Conservation (phyloP, 1,284 basidiomycete genomes). For the Ceratobasidium sp. region DNA sequence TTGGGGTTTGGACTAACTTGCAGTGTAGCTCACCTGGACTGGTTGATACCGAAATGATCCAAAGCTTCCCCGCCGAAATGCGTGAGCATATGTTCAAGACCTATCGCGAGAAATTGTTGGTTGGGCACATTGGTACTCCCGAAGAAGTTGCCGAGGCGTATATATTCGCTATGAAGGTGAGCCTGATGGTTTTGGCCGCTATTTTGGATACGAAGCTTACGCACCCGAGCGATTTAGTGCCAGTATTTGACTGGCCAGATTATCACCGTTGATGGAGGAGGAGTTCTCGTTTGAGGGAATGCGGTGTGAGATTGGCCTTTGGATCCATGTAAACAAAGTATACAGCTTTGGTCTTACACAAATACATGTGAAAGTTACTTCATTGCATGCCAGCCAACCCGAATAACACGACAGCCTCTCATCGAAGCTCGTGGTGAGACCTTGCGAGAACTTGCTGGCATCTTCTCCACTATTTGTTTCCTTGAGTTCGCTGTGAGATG, state of each 20-base stretch:
- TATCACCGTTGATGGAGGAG: slow-evolving; percentile 19
- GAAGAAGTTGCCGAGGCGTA: slow-evolving; percentile 43
- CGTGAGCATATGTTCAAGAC: background rate
- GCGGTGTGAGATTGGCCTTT: no score
- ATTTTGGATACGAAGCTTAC: background rate
- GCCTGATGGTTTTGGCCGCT: background rate
- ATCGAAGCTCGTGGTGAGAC: no score
- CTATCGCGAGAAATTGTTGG: background rate
- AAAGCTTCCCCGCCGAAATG: background rate
- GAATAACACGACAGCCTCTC: no score
- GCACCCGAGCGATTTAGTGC: background rate
- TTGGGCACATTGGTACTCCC: slow-evolving; percentile 20
- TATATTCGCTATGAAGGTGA: slow-evolving; percentile 44
- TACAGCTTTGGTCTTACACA: no score
- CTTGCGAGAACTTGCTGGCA: no score
- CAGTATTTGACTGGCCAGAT: slow-evolving; percentile 24
- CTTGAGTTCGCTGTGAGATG: no score
- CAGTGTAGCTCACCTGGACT: slow-evolving; percentile 16
- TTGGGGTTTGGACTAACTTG: background rate
- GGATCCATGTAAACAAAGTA: no score
- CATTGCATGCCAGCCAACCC: no score
- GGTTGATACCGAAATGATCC: slow-evolving; percentile 1
- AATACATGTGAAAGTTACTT: no score
- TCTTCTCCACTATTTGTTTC: no score
- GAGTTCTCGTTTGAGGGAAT: background rate